Evolutionary conservation across 495 filamentous ascomycete species (phyloP).

Genomic region (Talaromyces borbonicus): DNA sequence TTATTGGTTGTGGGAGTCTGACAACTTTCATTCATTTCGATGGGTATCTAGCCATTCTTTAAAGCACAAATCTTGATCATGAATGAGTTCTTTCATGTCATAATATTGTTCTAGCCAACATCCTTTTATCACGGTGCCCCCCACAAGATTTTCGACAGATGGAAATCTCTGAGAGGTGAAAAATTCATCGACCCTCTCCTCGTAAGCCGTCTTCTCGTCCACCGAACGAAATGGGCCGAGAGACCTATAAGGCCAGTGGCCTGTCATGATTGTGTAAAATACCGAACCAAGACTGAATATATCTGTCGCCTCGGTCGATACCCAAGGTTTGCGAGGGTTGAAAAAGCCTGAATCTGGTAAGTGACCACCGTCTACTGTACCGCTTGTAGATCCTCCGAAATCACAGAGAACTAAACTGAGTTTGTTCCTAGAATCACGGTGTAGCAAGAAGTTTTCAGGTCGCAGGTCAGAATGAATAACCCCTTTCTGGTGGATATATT

Average conservation of each 20-base stretch:
- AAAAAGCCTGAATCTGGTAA: conserved; percentile 18
- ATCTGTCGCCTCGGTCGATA: conserved; percentile 15
- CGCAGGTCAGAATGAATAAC: conserved; percentile 18
- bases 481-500: conserved; percentile 14
- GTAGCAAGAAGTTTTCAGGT: conserved; percentile 17
- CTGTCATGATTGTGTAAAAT: conserved; percentile 22
- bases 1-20: neutral
- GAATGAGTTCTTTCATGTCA: conserved; percentile 10
- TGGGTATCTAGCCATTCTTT: neutral
- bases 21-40: conserved; percentile 1
- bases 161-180: conserved; percentile 12
- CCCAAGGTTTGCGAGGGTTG: conserved; percentile 11
- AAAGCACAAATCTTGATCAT: conserved; percentile 8
- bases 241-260: conserved; percentile 21
- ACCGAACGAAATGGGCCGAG: conserved; percentile 13
- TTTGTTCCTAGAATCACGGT: conserved; percentile 9
- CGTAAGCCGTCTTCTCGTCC: conserved; percentile 9
- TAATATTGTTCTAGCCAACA: conserved; percentile 15
- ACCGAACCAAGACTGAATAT: conserved; percentile 22
- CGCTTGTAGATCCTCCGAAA: conserved; percentile 19
- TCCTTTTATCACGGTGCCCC: conserved; percentile 12
- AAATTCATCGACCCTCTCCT: conserved; percentile 11
- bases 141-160: conserved; percentile 9
- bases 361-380: conserved; percentile 16
- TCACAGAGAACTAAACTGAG: conserved; percentile 19